phyloP scores from a whole-genome alignment of 202 grass and related monocot species.

The Brachypodium distachyon region DNA sequence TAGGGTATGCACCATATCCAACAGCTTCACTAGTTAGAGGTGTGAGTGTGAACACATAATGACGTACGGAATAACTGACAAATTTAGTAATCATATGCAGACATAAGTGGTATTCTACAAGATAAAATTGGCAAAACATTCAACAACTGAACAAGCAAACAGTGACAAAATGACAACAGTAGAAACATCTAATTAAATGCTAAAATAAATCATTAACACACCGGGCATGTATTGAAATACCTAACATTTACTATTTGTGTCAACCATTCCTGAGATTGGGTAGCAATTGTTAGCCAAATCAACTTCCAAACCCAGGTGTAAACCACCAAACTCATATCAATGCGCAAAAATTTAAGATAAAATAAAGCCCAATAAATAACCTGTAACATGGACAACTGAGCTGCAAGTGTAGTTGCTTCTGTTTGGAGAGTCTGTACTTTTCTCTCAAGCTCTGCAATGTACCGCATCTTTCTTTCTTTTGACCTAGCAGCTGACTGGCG shows the following conservation, averaged over 20 bases:
- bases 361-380: slow-evolving; percentile 32
- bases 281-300: not conserved
- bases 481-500: slow-evolving; percentile 96
- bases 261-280: not conserved
- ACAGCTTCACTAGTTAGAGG: not conserved
- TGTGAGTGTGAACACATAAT: not conserved
- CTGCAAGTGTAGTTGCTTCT: slow-evolving; percentile 84
- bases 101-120: not conserved
- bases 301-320: not conserved
- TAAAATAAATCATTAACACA: not conserved
- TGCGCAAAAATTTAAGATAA: not conserved
- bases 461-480: slow-evolving; percentile 99
- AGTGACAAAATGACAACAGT: not conserved
- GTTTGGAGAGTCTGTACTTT: slow-evolving; percentile 87
- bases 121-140: not conserved
- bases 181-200: not conserved
- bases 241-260: not conserved
- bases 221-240: not conserved
- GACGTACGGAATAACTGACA: not conserved
- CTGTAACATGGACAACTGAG: slow-evolving; percentile 86
- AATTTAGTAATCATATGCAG: not conserved
- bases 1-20: not conserved
- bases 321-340: not conserved
- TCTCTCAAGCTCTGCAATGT: slow-evolving; percentile 93
- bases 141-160: not conserved